Percentiles rank a stretch among this genome's conserved stretches.
phyloP scores from a whole-genome alignment of 768 basidiomycete genomes.

The Crucibulum laeve region DNA sequence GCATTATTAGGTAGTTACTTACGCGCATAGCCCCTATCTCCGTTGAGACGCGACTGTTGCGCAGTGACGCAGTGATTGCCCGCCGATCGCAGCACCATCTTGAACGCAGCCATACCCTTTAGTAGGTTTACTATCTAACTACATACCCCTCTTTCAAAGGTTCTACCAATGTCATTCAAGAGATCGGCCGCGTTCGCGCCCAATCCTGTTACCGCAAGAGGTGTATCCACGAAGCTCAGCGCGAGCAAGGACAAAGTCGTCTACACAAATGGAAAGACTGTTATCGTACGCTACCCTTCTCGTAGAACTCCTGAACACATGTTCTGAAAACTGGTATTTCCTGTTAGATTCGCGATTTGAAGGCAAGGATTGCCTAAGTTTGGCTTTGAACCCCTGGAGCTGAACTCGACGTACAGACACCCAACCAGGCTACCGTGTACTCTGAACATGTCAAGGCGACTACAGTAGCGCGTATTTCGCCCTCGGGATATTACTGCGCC shows the following conservation, averaged over 20 bases:
- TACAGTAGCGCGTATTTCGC: slow-evolving; percentile 88
- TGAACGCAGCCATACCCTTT: too few relatives aligned
- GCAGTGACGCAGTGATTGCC: too few relatives aligned
- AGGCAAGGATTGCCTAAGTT: slow-evolving; percentile 35
- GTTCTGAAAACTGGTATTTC: neutral
- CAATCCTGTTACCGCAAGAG: slow-evolving; percentile 45
- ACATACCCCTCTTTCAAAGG: neutral
- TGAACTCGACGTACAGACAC: slow-evolving; percentile 44
- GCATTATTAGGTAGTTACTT: too few relatives aligned
- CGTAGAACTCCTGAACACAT: too few relatives aligned
- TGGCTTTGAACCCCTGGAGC: neutral
- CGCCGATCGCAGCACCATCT: too few relatives aligned
- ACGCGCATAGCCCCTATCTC: too few relatives aligned
- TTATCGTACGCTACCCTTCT: slow-evolving; percentile 60
- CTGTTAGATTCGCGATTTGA: slow-evolving; percentile 74
- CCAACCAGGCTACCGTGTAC: slow-evolving; percentile 59
- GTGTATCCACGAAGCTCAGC: slow-evolving; percentile 28
- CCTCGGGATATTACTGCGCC: slow-evolving; percentile 93
- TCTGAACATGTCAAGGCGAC: slow-evolving; percentile 79
- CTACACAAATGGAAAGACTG: slow-evolving; percentile 79
- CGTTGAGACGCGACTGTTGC: too few relatives aligned
- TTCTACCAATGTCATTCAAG: slow-evolving; percentile 32
- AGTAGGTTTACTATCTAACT: too few relatives aligned
- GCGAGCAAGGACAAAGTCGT: slow-evolving; percentile 72
- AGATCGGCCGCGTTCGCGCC: slow-evolving; percentile 52